Base-by-base conservation (phyloP, 2,329 filamentous ascomycete species). In the Exophiala viscosa region DNA sequence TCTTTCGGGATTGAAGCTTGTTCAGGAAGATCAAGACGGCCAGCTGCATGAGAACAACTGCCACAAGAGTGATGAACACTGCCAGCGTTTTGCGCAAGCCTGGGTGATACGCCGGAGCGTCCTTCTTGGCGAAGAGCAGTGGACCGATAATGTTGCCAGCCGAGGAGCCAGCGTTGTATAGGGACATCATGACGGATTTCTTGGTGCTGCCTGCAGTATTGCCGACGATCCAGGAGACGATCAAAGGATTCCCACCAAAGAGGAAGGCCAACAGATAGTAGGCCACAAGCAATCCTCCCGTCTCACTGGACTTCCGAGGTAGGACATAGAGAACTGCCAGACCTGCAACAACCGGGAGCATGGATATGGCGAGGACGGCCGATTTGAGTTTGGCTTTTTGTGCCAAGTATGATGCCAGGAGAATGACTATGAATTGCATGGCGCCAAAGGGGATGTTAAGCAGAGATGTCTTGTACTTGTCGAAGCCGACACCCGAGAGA, bases 191-290 rank as follows among this genome's bases (percentile, higher is more conserved):
- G 44, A 80, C 74, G 0, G 82, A 82, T 63, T 84, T 85, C 68
- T 88, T 87, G 2, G 84, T 86, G 13, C 78, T 80, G 5, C 85
- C 85, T 0, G 76, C 85, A 0, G 83, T 86, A 65, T 88, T 88
- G 6, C 79, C 82, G 5, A 87, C 76, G 52, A 87, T 83, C 85
- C 85, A 88, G 0, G 81, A 77, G 0, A 87, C 80, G 20, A 86
- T 79, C 8, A 88, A 70, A 0, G 84, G 84, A 60, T 85, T 86
- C 1, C 78, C 81, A 1, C 82, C 82, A 55, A 83, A 87, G 7
- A 87, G 70, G 65, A 86, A 87, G 0, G 82, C 79, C 0, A 86
- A 74, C 1, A 87, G 71, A 60, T 87, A 87, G 66, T 86, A 87
- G 0, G 78, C 83, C 0, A 73, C 77, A 2, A 87, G 71, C 2